Conservation (phyloP, 106 monocot genomes). For the Dendrobium huoshanense region DNA sequence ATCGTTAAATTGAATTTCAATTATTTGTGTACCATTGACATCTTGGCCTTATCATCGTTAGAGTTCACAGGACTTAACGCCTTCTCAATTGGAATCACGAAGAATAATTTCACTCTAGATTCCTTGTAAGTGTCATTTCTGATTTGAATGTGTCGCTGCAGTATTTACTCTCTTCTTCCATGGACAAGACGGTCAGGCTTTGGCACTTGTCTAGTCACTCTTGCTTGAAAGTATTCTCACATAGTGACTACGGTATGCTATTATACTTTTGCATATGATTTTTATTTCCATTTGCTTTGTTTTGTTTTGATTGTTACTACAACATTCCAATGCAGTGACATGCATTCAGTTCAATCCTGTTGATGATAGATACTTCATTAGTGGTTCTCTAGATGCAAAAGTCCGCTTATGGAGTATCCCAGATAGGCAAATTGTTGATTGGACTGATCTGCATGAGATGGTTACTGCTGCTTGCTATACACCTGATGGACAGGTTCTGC, state of each 20-base stretch:
- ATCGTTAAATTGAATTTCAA: no score
- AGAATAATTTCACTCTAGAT: not conserved
- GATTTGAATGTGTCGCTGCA: constrained; percentile 14
- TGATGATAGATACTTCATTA: constrained; percentile 83
- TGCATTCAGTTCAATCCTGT: constrained; percentile 98
- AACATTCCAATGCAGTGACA: constrained; percentile 54
- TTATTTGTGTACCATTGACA: no score
- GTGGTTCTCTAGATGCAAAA: constrained; percentile 91
- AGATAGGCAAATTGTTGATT: constrained; percentile 80
- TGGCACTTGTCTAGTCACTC: constrained; percentile 64
- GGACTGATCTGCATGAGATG: constrained; percentile 97
- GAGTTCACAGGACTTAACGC: no score
- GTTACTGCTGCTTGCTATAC: constrained; percentile 93
- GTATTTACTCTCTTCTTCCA: constrained; percentile 84
- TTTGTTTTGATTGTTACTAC: constrained; percentile 2
- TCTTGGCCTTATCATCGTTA: no score
- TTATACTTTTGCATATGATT: not conserved
- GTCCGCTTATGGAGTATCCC: constrained; percentile 89
- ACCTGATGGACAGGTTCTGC: constrained; percentile 84
- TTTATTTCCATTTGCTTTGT: not conserved
- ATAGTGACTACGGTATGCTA: constrained; percentile 69
- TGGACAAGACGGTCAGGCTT: constrained; percentile 89
- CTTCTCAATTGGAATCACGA: no score
- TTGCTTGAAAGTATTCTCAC: constrained; percentile 77
- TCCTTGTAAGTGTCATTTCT: not conserved